phyloP scores from a whole-genome alignment of 306 rosid species.

The Senna tora region DNA sequence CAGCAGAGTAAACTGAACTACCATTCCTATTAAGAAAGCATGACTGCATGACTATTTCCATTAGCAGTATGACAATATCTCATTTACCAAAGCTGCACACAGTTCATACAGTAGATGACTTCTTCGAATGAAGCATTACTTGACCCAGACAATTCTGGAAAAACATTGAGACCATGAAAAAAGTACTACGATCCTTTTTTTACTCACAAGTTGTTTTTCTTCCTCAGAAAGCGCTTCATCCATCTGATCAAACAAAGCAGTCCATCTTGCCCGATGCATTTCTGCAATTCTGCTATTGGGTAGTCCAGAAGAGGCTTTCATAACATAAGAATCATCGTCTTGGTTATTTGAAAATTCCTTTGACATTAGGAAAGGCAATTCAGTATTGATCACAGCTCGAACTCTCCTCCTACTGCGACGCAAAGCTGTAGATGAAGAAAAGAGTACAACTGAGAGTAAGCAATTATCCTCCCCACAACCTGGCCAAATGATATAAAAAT shows the following conservation, averaged over 20 bases:
- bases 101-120: slow-evolving; percentile 9
- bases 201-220: slow-evolving; percentile 91
- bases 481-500: slow-evolving; percentile 17
- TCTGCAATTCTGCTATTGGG: slow-evolving; percentile 56
- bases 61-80: background rate
- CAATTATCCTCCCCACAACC: slow-evolving; percentile 19
- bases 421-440: slow-evolving; percentile 61
- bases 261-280: slow-evolving; percentile 85
- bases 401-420: slow-evolving; percentile 87
- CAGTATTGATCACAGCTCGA: slow-evolving; percentile 73
- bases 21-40: background rate
- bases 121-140: background rate
- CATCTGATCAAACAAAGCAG: slow-evolving; percentile 78
- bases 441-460: slow-evolving; percentile 29
- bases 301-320: slow-evolving; percentile 39
- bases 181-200: background rate
- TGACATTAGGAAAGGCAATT: slow-evolving; percentile 75
- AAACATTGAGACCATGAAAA: background rate
- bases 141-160: slow-evolving; percentile 11
- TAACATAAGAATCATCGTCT: slow-evolving; percentile 49
- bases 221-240: slow-evolving; percentile 86
- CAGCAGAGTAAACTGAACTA: background rate
- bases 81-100: background rate
- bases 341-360: slow-evolving; percentile 70
- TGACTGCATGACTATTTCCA: slow-evolving; percentile 11